Base-by-base conservation (phyloP, 2,329 filamentous ascomycete genomes). In the Pezicula carpinea region DNA sequence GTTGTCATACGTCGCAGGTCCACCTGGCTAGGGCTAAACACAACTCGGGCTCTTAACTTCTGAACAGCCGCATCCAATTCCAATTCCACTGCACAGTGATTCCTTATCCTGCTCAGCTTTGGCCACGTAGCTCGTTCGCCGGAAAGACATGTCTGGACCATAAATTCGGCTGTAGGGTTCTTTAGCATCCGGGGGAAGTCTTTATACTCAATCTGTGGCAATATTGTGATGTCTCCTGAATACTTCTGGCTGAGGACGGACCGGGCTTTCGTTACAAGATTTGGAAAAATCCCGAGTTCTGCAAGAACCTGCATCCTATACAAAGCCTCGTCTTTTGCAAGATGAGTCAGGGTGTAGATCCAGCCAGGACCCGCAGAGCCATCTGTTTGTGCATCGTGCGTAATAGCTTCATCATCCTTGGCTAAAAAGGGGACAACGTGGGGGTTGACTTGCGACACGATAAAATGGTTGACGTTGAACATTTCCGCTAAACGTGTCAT, bases 391-490 rank as follows among this genome's bases (percentile, higher is more conserved):
- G 64, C 59, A 5, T 73, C 69, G 6, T 68, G 67, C 6, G 63
- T 60, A 45, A 71, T 61, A n/a, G 63, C 55, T 21, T 67, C 60
- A 51, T 89, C 86, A 48, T 95, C 87, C 55, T 83, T 87, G 14
- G 80, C 74, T 14, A 96, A 70, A 59, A 97, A 96, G 0, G 89
- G 89, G 0, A 95, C 81, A 7, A 96, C 88, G 59, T 97, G 92
- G 0, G 92, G 92, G 59, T 97, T 97, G 43, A 96, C 90, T 64
- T 97, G 92, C 0, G 90, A 96, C 15, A 96, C 92, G 56, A 97
- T 96, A 62, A 96, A 96, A 64, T 96, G 92, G 61, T 96, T 96
- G 63, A 96, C 91, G 61, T 96, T 96, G 73, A 96, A 96, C 86
- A 96, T 91, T 62, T 96, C 90, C 1, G 90, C 83, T 14, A 97